phyloP scores from a whole-genome alignment of 768 basidiomycete species.

The Neoboletus brunneissimus region DNA sequence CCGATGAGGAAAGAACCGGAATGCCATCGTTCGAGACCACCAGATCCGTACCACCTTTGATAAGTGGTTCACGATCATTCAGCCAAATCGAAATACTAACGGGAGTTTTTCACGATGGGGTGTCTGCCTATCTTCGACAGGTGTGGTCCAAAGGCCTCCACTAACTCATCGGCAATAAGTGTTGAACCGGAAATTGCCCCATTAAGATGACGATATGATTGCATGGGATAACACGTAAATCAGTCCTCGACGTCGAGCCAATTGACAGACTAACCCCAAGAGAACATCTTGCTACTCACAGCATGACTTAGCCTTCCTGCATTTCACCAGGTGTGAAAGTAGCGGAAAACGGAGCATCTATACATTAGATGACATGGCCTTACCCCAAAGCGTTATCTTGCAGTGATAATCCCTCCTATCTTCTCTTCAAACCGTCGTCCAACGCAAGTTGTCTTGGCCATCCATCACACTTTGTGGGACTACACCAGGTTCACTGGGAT shows the following conservation, averaged over 20 bases:
- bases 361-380: not conserved
- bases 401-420: not conserved
- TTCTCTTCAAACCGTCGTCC: not conserved
- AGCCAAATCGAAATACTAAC: not conserved
- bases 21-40: not conserved
- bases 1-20: not conserved
- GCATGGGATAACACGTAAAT: conserved; percentile 1
- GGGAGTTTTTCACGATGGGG: not conserved
- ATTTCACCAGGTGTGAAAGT: not conserved
- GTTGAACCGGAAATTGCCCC: not conserved
- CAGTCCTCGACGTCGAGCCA: not conserved
- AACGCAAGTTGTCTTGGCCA: not conserved
- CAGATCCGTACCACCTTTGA: not conserved
- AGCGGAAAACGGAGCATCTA: not conserved
- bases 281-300: not conserved
- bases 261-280: not conserved
- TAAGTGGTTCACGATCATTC: not conserved
- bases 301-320: not conserved
- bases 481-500: not conserved
- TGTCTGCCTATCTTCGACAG: not conserved
- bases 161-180: not conserved
- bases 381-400: not conserved
- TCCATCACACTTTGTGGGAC: not conserved
- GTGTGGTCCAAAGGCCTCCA: not conserved
- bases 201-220: not conserved